Evolutionary conservation across 176 grass and related monocot species (phyloP).

Genomic region (Elymus sibiricus): DNA sequence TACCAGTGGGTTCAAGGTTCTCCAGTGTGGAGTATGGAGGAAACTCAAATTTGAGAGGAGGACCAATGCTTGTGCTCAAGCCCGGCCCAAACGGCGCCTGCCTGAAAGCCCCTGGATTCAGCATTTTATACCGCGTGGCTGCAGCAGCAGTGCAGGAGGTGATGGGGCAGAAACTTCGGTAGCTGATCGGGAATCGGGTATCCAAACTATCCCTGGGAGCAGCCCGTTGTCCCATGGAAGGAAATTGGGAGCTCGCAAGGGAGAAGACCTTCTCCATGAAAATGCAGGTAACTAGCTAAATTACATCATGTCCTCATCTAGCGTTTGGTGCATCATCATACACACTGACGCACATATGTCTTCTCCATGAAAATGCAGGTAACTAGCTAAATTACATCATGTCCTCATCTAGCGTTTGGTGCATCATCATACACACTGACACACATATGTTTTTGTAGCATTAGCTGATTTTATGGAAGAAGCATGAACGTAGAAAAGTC

Average conservation of each 20-base stretch:
- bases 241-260: constrained; percentile 27
- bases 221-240: constrained; percentile 23
- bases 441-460: constrained; percentile 4
- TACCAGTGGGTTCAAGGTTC: constrained; percentile 50
- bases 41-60: constrained; percentile 40
- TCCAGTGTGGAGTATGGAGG: constrained; percentile 44
- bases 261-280: background rate
- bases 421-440: background rate
- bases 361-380: constrained; percentile 44
- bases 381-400: constrained; percentile 1
- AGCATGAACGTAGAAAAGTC: no score
- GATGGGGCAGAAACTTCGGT: background rate
- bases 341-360: background rate
- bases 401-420: background rate
- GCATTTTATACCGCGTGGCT: constrained; percentile 41
- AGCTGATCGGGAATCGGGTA: constrained; percentile 31
- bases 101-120: constrained; percentile 63
- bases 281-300: constrained; percentile 37
- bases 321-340: background rate
- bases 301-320: background rate
- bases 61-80: constrained; percentile 9
- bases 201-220: constrained; percentile 21
- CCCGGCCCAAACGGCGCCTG: constrained; percentile 17
- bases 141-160: background rate
- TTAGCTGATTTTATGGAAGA: constrained; percentile 3